A percentile compares a stretch with the other conserved stretches of the same genome.
These are phyloP conservation scores for Tylopilus sp. DNA, from an alignment of 768 basidiomycete genomes.

Conservation along the genomic window DNA sequence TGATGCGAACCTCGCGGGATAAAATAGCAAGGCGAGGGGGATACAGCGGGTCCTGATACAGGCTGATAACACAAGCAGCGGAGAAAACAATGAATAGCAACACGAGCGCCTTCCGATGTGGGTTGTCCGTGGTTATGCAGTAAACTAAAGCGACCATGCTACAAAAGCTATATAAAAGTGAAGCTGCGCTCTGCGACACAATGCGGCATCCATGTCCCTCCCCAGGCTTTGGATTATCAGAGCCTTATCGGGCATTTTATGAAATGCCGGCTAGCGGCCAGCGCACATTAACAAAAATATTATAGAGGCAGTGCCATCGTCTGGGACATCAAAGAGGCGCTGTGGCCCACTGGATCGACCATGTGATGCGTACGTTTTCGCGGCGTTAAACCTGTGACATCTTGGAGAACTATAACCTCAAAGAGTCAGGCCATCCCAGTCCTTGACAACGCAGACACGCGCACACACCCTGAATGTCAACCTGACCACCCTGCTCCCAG, in stretches of 20 bases:
- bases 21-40: constrained; percentile 13
- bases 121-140: constrained; percentile 17
- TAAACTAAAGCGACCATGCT: constrained; percentile 11
- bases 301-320: constrained; percentile 56
- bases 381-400: constrained; percentile 48
- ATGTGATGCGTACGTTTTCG: constrained; percentile 67
- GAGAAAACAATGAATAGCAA: constrained; percentile 11
- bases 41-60: constrained; percentile 25
- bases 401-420: constrained; percentile 35
- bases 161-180: constrained; percentile 6
- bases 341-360: constrained; percentile 52
- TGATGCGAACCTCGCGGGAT: constrained; percentile 17
- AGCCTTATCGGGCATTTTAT: constrained; percentile 16
- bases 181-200: constrained; percentile 11
- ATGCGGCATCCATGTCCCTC: constrained; percentile 11
- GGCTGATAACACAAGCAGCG: constrained; percentile 17
- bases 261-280: constrained; percentile 22
- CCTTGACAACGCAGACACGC: constrained; percentile 12
- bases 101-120: background rate
- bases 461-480: constrained; percentile 30
- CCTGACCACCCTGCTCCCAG: constrained; percentile 52
- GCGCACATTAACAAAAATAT: constrained; percentile 12
- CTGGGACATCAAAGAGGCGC: constrained; percentile 50
- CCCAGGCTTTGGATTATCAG: constrained; percentile 12
- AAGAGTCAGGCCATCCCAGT: constrained; percentile 7